Percentiles rank a stretch among this genome's conserved stretches.
phyloP scores from a whole-genome alignment of 306 rosid species.

The Crotalaria pallida region DNA sequence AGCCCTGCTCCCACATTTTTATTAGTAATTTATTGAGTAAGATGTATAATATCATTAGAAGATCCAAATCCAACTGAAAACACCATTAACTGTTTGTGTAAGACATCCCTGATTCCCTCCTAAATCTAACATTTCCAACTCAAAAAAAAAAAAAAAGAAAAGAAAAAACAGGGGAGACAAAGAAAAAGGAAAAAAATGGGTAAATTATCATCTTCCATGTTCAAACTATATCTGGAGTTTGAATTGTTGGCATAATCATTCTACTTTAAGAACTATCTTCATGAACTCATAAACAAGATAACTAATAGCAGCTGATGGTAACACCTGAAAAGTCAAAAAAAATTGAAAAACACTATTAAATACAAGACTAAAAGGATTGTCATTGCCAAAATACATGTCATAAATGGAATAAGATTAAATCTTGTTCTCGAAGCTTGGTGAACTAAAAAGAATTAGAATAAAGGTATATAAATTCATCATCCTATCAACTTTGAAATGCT shows the following conservation, averaged over 20 bases:
- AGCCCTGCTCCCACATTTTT: not conserved
- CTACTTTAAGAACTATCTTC: conserved; percentile 92
- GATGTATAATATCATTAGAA: not conserved
- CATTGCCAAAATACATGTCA: not conserved
- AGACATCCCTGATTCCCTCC: conserved; percentile 3
- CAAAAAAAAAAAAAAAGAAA: not conserved
- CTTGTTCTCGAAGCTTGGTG: not conserved
- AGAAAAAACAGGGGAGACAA: not conserved
- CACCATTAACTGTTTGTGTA: not conserved
- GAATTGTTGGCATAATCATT: conserved; percentile 29
- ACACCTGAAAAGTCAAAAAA: conserved; percentile 57
- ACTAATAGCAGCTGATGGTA: conserved; percentile 93
- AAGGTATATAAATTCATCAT: not conserved
- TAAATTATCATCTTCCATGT: not conserved
- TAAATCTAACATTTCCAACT: not conserved
- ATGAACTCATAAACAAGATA: conserved; percentile 87
- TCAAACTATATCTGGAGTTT: not conserved
- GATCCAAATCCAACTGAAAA: not conserved
- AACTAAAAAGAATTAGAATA: not conserved
- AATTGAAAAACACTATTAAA: conserved; percentile 8
- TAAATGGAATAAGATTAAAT: conserved; percentile 14
- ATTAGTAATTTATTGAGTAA: no score
- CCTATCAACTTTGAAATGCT: not conserved
- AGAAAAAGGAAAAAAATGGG: not conserved
- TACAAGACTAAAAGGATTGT: conserved; percentile 9